Conservation (phyloP, 2,329 filamentous ascomycete genomes). For the Penicillium sumatraense region DNA sequence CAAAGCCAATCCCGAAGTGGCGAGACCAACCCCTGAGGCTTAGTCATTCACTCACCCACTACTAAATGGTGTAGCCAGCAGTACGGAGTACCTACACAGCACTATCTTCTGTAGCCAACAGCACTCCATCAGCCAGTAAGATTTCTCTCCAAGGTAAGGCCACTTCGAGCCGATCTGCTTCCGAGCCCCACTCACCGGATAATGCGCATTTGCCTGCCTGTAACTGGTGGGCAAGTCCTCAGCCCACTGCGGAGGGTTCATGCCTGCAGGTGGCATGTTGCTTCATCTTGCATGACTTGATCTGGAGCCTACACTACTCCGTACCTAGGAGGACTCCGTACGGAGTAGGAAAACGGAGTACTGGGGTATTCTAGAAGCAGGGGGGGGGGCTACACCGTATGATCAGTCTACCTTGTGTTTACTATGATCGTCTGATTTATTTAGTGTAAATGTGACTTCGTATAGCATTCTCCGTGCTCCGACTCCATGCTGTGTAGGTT, state of each 20-base stretch:
- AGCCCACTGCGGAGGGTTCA: not conserved
- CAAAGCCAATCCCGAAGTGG: conserved; percentile 38
- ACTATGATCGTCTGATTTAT: not conserved
- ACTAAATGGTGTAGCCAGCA: no score
- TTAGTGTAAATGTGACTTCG: no score
- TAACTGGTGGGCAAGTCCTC: conserved; percentile 5
- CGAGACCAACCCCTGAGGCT: conserved; percentile 34
- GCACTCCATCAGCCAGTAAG: no score
- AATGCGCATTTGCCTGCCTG: conserved; percentile 4
- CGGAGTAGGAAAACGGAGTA: not conserved
- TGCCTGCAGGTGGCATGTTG: conserved; percentile 4
- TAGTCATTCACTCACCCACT: not conserved
- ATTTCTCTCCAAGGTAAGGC: conserved; percentile 30
- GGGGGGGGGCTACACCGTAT: not conserved
- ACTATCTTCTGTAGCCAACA: no score
- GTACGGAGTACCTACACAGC: no score
- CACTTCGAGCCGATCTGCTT: conserved; percentile 39
- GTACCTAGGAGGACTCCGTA: no score
- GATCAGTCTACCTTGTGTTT: not conserved
- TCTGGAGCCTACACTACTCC: no score
- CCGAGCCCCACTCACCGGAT: conserved; percentile 25
- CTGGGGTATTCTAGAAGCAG: no score
- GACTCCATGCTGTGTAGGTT: not conserved
- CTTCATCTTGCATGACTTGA: not conserved
- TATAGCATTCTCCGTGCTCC: no score